Evolutionary conservation across 345 rosid species (phyloP).

Genomic region (Viola odorata): DNA sequence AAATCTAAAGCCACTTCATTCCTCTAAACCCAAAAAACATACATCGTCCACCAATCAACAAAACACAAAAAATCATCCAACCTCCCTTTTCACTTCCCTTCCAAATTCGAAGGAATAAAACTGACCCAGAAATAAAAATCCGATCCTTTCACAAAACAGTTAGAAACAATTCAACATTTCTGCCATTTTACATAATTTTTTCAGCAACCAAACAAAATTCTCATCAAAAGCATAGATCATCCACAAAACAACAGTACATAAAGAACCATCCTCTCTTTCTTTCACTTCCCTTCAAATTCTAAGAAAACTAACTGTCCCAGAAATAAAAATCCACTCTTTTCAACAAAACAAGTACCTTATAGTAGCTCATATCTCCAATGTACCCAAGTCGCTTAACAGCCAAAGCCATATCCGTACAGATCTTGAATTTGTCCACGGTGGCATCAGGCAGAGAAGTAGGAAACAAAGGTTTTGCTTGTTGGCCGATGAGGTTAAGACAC

Average conservation of each 20-base stretch:
- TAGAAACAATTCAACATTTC: too few species aligned
- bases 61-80: too few species aligned
- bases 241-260: background rate
- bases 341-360: conserved; percentile 38
- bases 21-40: too few species aligned
- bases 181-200: too few species aligned
- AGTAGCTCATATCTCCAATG: conserved; percentile 50
- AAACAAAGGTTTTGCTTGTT: conserved; percentile 23
- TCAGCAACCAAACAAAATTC: background rate
- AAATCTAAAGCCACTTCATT: too few species aligned
- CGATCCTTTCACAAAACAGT: too few species aligned
- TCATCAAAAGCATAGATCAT: background rate
- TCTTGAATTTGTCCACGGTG: conserved; percentile 46
- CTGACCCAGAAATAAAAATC: too few species aligned
- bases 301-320: conserved; percentile 1
- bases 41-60: too few species aligned
- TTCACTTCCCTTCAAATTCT: background rate
- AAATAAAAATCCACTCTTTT: background rate
- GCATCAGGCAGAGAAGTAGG: conserved; percentile 38
- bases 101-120: too few species aligned
- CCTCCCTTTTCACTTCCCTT: too few species aligned
- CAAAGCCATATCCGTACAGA: conserved; percentile 51
- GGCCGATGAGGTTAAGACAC: conserved; percentile 48
- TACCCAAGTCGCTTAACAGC: conserved; percentile 58
- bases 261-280: background rate